Evolutionary conservation across 768 basidiomycete species (phyloP).

Genomic region (Boletellus ananiceps): DNA sequence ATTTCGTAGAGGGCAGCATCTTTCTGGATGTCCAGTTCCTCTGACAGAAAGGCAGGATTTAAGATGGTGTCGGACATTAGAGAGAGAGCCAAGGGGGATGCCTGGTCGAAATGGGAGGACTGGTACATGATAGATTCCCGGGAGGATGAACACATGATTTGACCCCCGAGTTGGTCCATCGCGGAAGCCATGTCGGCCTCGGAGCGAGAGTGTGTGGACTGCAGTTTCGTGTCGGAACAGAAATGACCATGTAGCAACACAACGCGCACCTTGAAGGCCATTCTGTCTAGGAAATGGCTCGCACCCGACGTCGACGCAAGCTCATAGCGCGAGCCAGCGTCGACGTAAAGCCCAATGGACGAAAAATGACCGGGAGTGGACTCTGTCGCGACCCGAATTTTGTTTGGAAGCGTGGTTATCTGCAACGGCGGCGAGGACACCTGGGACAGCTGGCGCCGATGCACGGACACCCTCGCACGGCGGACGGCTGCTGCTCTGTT

Average conservation of each 20-base stretch:
- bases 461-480: conserved; percentile 27
- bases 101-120: conserved; percentile 85
- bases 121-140: conserved; percentile 98
- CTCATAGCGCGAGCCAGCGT: conserved; percentile 92
- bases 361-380: conserved; percentile 91
- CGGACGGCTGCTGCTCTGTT: conserved; percentile 40
- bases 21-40: conserved; percentile 79
- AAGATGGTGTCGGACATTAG: conserved; percentile 90
- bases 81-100: conserved; percentile 76
- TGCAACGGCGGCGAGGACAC: conserved; percentile 38
- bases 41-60: conserved; percentile 66
- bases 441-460: conserved; percentile 25
- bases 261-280: conserved; percentile 87
- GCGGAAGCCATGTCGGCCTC: conserved; percentile 75
- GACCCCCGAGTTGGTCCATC: conserved; percentile 82
- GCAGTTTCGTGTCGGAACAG: conserved; percentile 1
- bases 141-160: conserved; percentile 86
- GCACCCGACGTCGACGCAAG: conserved; percentile 66
- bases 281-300: conserved; percentile 88
- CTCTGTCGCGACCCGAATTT: conserved; percentile 88
- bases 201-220: conserved; percentile 74
- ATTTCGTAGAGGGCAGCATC: conserved; percentile 90
- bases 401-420: conserved; percentile 87
- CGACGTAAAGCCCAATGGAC: conserved; percentile 87
- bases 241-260: not conserved